These are phyloP conservation scores for Calocybe gangraenosa DNA, from an alignment of 768 basidiomycete species.

Conservation along the genomic window DNA sequence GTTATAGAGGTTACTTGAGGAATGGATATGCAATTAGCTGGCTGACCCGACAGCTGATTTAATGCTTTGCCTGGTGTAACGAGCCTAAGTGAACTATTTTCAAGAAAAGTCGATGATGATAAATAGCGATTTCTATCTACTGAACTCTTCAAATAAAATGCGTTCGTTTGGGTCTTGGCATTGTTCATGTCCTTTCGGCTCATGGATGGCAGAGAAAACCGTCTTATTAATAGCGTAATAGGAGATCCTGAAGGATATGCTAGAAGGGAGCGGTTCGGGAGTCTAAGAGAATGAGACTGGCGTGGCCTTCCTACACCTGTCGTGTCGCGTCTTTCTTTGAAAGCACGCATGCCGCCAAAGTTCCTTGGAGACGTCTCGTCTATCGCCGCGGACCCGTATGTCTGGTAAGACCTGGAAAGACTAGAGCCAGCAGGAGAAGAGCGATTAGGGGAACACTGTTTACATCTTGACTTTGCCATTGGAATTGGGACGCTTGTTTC, in stretches of 20 bases:
- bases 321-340: constrained; percentile 5
- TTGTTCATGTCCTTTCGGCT: constrained; percentile 15
- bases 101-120: constrained; percentile 10
- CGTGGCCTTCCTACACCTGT: constrained; percentile 4
- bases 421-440: constrained; percentile 17
- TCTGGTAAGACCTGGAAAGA: constrained; percentile 5
- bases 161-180: constrained; percentile 14
- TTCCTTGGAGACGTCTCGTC: background rate
- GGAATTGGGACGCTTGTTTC: constrained; percentile 30
- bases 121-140: constrained; percentile 16
- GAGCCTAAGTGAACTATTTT: constrained; percentile 20
- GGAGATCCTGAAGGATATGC: constrained; percentile 11
- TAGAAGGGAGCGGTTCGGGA: constrained; percentile 17
- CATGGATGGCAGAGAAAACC: constrained; percentile 27
- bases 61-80: constrained; percentile 14
- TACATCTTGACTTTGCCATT: constrained; percentile 13
- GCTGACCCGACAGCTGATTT: constrained; percentile 16
- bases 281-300: constrained; percentile 13
- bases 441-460: constrained; percentile 18
- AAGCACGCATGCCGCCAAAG: constrained; percentile 9
- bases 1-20: background rate
- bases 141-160: constrained; percentile 22
- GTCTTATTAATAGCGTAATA: constrained; percentile 13
- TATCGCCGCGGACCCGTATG: background rate
- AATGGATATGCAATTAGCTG: too few species aligned